phyloP scores from a whole-genome alignment of 306 rosid species.

The Castanea mollissima region DNA sequence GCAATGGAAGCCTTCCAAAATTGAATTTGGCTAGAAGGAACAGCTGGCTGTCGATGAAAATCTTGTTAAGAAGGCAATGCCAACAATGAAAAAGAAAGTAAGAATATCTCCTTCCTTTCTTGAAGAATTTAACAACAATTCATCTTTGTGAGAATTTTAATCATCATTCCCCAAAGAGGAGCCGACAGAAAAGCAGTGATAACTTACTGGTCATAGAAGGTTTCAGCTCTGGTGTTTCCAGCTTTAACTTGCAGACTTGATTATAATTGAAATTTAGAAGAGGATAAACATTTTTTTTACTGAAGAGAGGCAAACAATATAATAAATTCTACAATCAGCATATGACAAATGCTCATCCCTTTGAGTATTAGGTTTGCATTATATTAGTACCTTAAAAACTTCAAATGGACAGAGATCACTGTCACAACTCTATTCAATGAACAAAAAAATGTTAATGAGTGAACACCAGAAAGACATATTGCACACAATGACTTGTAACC shows the following conservation, averaged over 20 bases:
- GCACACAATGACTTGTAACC: constrained; percentile 7
- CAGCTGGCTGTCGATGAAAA: constrained; percentile 33
- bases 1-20: constrained; percentile 20
- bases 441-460: constrained; percentile 16
- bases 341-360: background rate
- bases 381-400: constrained; percentile 66
- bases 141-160: constrained; percentile 44
- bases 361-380: constrained; percentile 15
- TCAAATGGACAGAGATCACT: constrained; percentile 74
- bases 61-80: constrained; percentile 17
- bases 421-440: constrained; percentile 61
- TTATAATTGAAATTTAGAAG: constrained; percentile 55
- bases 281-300: constrained; percentile 60
- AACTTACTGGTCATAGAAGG: constrained; percentile 42
- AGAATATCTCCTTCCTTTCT: constrained; percentile 22
- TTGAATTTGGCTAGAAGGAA: constrained; percentile 25
- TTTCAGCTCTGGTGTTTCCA: constrained; percentile 15
- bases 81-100: constrained; percentile 24
- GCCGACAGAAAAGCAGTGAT: constrained; percentile 52
- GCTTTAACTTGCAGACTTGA: constrained; percentile 48
- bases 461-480: background rate
- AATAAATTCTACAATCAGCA: constrained; percentile 1
- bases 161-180: constrained; percentile 42
- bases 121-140: constrained; percentile 49
- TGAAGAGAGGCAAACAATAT: constrained; percentile 15